Percentiles rank a stretch among this genome's conserved stretches.
Conservation (phyloP, 495 filamentous ascomycete species). For the Xeromyces bisporus region DNA sequence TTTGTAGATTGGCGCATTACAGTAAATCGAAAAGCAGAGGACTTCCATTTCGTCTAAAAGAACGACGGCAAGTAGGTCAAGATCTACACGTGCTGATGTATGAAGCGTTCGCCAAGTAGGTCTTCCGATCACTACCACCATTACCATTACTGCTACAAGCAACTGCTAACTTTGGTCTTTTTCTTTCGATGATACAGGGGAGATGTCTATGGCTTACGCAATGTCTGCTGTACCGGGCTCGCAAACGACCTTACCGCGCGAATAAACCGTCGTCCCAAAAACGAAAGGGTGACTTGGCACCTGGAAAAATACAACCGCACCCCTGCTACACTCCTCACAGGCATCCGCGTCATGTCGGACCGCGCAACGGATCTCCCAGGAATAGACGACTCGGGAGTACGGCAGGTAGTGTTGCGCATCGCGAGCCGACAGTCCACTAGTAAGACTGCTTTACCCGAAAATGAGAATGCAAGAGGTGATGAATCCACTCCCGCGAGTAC, state of each 20-base stretch:
- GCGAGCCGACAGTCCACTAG: constrained; percentile 41
- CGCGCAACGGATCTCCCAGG: constrained; percentile 35
- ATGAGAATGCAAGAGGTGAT: not conserved
- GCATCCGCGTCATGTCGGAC: constrained; percentile 40
- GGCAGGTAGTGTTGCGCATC: constrained; percentile 62
- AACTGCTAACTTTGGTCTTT: constrained; percentile 1
- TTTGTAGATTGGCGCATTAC: constrained; percentile 25
- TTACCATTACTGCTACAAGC: not conserved
- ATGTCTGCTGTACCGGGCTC: constrained; percentile 45
- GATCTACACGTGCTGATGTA: constrained; percentile 54
- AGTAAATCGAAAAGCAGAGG: constrained; percentile 16
- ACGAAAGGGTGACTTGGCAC: constrained; percentile 43
- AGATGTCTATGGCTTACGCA: constrained; percentile 37
- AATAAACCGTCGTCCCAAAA: constrained; percentile 36
- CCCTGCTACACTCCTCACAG: constrained; percentile 27
- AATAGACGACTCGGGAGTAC: constrained; percentile 29
- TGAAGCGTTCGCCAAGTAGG: constrained; percentile 49
- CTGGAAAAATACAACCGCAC: constrained; percentile 43
- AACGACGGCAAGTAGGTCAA: constrained; percentile 23
- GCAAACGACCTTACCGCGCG: constrained; percentile 33
- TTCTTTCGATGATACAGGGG: constrained; percentile 25
- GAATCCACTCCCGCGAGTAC: not conserved
- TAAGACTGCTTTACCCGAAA: constrained; percentile 6
- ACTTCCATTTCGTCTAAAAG: constrained; percentile 24
- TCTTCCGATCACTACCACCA: not conserved